A percentile compares a stretch with the other conserved stretches of the same genome.
phyloP scores from a whole-genome alignment of 2,329 filamentous ascomycete genomes.

The Sarocladiaceae sp. region DNA sequence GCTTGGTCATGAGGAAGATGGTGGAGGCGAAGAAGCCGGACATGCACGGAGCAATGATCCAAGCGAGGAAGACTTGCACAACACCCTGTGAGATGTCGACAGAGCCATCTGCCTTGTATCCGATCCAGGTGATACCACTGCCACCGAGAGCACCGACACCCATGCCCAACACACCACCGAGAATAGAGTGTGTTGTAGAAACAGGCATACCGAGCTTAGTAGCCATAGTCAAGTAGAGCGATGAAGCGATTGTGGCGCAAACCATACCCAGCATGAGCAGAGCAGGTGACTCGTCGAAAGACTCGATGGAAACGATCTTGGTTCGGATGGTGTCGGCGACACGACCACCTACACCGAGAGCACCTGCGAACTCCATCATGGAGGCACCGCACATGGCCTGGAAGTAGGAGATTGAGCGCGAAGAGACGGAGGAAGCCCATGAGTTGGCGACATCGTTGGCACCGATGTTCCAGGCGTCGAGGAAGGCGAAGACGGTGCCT shows the following conservation, averaged over 20 bases:
- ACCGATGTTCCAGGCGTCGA: slow-evolving; percentile 61
- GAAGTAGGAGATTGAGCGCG: slow-evolving; percentile 57
- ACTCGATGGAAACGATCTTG: slow-evolving; percentile 47
- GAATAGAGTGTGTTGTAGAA: slow-evolving; percentile 58
- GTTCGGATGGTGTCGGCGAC: slow-evolving; percentile 60
- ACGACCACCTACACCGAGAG: slow-evolving; percentile 55
- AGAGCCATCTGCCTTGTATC: slow-evolving; percentile 25
- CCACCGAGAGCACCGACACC: slow-evolving; percentile 52
- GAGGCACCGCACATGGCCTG: slow-evolving; percentile 56
- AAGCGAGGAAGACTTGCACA: slow-evolving; percentile 56
- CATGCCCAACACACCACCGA: slow-evolving; percentile 56
- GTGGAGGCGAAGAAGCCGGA: slow-evolving; percentile 48
- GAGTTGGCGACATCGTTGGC: slow-evolving; percentile 70
- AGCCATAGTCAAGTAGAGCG: slow-evolving; percentile 52
- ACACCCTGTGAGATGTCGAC: slow-evolving; percentile 43
- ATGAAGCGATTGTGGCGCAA: slow-evolving; percentile 49
- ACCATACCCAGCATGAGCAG: slow-evolving; percentile 57
- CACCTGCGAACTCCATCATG: slow-evolving; percentile 59
- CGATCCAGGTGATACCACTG: slow-evolving; percentile 49
- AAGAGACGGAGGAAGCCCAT: slow-evolving; percentile 71
- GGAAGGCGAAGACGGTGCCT: slow-evolving; percentile 60
- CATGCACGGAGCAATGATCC: slow-evolving; percentile 56
- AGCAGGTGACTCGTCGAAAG: slow-evolving; percentile 43
- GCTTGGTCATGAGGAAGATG: slow-evolving; percentile 55
- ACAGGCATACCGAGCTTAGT: slow-evolving; percentile 53